Conservation (phyloP, 192 early-diverging fungal genomes). For the Coemansia nantahalensis region DNA sequence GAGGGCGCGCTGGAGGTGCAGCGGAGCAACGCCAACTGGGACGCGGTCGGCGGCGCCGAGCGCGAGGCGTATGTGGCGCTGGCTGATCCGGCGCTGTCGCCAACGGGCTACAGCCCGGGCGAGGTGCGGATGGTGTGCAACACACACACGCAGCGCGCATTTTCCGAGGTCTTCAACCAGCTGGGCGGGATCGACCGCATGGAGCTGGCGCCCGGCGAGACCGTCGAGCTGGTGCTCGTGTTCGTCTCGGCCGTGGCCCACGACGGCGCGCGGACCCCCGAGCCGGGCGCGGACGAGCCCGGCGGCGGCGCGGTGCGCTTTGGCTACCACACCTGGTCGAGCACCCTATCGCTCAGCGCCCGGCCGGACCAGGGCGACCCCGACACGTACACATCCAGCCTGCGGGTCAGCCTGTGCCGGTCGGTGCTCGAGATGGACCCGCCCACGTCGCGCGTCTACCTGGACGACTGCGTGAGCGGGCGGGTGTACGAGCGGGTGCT, state of each 20-base stretch:
- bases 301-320: slow-evolving; percentile 11
- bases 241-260: slow-evolving; percentile 53
- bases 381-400: slow-evolving; percentile 65
- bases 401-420: slow-evolving; percentile 83
- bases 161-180: slow-evolving; percentile 93
- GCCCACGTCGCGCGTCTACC: slow-evolving; percentile 85
- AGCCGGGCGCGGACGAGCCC: not conserved
- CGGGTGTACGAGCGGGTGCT: slow-evolving; percentile 89
- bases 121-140: slow-evolving; percentile 31
- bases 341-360: not conserved
- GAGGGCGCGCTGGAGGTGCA: slow-evolving; percentile 26
- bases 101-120: not conserved
- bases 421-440: slow-evolving; percentile 91
- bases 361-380: not conserved
- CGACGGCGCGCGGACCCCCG: not conserved
- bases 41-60: slow-evolving; percentile 11
- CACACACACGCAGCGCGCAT: slow-evolving; percentile 46
- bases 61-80: slow-evolving; percentile 25
- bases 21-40: slow-evolving; percentile 47
- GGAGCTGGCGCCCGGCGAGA: slow-evolving; percentile 61
- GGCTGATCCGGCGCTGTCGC: not conserved
- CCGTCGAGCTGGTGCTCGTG: slow-evolving; percentile 72
- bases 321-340: not conserved
- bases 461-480: slow-evolving; percentile 93
- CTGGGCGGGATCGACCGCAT: slow-evolving; percentile 78